These are phyloP conservation scores for Pseudogymnoascus sp. DNA, from an alignment of 2,329 filamentous ascomycete species.

Conservation along the genomic window DNA sequence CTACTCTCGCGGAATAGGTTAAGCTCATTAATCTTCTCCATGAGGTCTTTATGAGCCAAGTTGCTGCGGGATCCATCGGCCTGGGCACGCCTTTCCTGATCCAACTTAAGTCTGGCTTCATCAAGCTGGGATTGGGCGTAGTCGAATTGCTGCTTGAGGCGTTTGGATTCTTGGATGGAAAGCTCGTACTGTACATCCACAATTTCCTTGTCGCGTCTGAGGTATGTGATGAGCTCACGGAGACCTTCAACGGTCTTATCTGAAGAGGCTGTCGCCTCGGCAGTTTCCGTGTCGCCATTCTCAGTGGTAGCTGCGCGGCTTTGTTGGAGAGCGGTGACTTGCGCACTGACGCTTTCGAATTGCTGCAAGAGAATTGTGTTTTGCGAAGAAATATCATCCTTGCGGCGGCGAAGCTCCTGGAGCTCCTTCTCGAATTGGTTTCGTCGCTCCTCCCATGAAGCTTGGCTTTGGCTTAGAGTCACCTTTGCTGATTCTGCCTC, in stretches of 20 bases:
- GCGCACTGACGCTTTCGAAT: conserved; percentile 70
- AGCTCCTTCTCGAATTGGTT: conserved; percentile 79
- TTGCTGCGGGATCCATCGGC: conserved; percentile 65
- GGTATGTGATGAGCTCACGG: conserved; percentile 82
- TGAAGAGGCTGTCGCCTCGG: conserved; percentile 32
- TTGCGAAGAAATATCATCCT: conserved; percentile 78
- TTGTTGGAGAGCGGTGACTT: conserved; percentile 73
- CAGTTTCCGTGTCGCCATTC: conserved; percentile 35
- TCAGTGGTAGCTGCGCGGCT: conserved; percentile 55
- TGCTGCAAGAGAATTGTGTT: conserved; percentile 88
- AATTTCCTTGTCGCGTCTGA: conserved; percentile 95
- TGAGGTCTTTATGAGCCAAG: conserved; percentile 77
- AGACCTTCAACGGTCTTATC: conserved; percentile 63
- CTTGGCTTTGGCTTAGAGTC: conserved; percentile 69
- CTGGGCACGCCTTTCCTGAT: conserved; percentile 74
- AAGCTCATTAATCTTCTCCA: conserved; percentile 90
- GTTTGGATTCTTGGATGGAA: conserved; percentile 77
- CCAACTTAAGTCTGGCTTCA: conserved; percentile 77
- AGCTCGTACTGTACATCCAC: conserved; percentile 93
- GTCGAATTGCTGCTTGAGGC: conserved; percentile 82
- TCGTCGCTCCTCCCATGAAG: conserved; percentile 78
- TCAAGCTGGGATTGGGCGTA: conserved; percentile 84
- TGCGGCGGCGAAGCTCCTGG: conserved; percentile 64
- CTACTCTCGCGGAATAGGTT: conserved; percentile 95
- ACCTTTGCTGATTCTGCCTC: conserved; percentile 82